A percentile compares a stretch with the other conserved stretches of the same genome.
These are phyloP conservation scores for Roridomyces roridus DNA, from an alignment of 768 basidiomycete species.

Conservation along the genomic window DNA sequence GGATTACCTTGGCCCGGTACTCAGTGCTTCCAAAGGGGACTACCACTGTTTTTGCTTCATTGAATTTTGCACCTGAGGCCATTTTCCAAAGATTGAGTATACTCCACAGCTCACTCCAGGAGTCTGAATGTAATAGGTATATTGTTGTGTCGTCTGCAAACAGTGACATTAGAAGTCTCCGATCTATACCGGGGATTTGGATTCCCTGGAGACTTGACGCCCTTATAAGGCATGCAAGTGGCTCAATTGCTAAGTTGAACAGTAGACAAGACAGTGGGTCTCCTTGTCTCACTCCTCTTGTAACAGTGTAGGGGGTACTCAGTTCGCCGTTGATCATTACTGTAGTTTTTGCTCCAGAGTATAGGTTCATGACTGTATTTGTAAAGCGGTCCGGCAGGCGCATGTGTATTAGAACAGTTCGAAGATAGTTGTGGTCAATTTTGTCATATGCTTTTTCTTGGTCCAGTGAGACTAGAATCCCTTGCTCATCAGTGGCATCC, in stretches of 20 bases:
- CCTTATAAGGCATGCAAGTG: conserved; percentile 38
- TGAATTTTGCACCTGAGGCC: conserved; percentile 49
- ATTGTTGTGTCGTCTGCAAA: conserved; percentile 51
- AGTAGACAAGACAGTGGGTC: conserved; percentile 46
- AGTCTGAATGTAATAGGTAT: conserved; percentile 37
- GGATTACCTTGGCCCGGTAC: conserved; percentile 21
- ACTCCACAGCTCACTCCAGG: conserved; percentile 24
- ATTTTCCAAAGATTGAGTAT: conserved; percentile 46
- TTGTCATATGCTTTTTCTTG: conserved; percentile 22
- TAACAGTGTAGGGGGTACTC: conserved; percentile 22
- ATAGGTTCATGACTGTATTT: conserved; percentile 26
- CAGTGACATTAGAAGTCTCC: conserved; percentile 35
- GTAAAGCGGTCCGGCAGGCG: conserved; percentile 16
- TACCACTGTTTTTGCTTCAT: conserved; percentile 44
- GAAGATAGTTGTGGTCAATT: conserved; percentile 24
- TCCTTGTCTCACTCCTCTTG: conserved; percentile 34
- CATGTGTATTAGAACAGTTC: neutral
- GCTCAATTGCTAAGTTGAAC: conserved; percentile 48
- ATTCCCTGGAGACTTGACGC: conserved; percentile 35
- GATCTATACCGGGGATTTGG: conserved; percentile 19
- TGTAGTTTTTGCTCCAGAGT: conserved; percentile 8
- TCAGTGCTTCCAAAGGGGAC: conserved; percentile 39
- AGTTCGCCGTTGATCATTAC: conserved; percentile 21
- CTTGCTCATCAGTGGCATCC: conserved; percentile 1
- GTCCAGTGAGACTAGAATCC: neutral